These are phyloP conservation scores for Lantana camara DNA, from an alignment of 257 asterid species.

Conservation along the genomic window DNA sequence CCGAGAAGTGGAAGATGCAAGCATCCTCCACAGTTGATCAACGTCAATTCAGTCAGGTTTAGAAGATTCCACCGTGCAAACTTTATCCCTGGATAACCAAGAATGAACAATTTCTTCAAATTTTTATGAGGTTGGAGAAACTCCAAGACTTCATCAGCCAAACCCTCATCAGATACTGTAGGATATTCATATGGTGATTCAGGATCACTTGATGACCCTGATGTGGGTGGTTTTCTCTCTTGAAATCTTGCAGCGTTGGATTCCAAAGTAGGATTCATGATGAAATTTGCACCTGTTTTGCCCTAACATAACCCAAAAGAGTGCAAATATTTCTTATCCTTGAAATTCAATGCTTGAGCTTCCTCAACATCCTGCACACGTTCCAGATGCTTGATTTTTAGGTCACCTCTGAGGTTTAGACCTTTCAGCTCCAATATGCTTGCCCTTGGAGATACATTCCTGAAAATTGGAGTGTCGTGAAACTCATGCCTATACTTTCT, in stretches of 20 bases:
- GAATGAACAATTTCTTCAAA: slow-evolving; percentile 25
- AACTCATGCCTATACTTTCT: neutral
- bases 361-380: slow-evolving; percentile 15
- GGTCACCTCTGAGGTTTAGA: slow-evolving; percentile 31
- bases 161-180: neutral
- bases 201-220: slow-evolving; percentile 23
- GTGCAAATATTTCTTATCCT: slow-evolving; percentile 20
- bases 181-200: neutral
- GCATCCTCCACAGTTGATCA: slow-evolving; percentile 37
- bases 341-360: slow-evolving; percentile 18
- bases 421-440: slow-evolving; percentile 21
- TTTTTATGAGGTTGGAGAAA: slow-evolving; percentile 33
- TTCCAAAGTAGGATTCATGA: slow-evolving; percentile 24
- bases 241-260: slow-evolving; percentile 9
- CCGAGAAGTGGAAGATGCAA: slow-evolving; percentile 33
- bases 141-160: slow-evolving; percentile 23
- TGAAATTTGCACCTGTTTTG: slow-evolving; percentile 11
- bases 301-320: slow-evolving; percentile 33
- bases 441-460: neutral
- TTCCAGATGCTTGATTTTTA: slow-evolving; percentile 35
- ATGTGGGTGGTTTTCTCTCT: slow-evolving; percentile 15
- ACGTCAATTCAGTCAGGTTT: slow-evolving; percentile 29
- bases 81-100: slow-evolving; percentile 26
- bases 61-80: slow-evolving; percentile 34
- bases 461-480: neutral